Conservation (phyloP, 129 eudicot species). For the Chrysanthemum lavandulifolium region DNA sequence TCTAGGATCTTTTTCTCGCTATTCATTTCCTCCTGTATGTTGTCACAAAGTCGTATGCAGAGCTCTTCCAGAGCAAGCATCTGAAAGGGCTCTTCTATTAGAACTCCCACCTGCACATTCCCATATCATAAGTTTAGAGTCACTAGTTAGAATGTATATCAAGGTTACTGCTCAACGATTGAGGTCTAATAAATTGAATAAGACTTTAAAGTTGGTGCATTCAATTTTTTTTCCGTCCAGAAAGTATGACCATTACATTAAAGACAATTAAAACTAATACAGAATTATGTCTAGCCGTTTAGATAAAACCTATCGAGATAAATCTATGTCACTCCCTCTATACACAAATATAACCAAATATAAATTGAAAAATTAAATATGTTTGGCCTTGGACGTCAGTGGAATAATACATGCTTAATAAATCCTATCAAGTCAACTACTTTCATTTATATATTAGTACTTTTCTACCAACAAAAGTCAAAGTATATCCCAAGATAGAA, state of each 20-base stretch:
- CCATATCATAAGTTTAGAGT: not conserved
- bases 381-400: not conserved
- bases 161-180: slow-evolving; percentile 16
- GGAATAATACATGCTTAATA: too few species aligned
- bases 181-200: not conserved
- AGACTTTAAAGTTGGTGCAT: not conserved
- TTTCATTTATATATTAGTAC: not conserved
- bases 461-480: slow-evolving; percentile 16
- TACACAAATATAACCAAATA: not conserved
- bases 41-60: slow-evolving; percentile 43
- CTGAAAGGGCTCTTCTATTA: slow-evolving; percentile 96
- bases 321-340: not conserved
- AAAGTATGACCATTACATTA: not conserved
- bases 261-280: not conserved
- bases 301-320: not conserved
- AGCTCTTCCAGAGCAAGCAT: slow-evolving; percentile 93
- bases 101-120: slow-evolving; percentile 88
- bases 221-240: too few species aligned
- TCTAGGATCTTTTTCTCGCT: slow-evolving; percentile 55
- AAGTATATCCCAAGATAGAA: slow-evolving; percentile 15
- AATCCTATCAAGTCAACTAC: not conserved
- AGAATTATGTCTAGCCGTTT: not conserved
- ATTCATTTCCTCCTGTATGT: slow-evolving; percentile 54
- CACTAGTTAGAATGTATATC: not conserved
- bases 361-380: not conserved